phyloP scores from a whole-genome alignment of 352 stramenopile genomes.

The Pythium pyrilobum region DNA sequence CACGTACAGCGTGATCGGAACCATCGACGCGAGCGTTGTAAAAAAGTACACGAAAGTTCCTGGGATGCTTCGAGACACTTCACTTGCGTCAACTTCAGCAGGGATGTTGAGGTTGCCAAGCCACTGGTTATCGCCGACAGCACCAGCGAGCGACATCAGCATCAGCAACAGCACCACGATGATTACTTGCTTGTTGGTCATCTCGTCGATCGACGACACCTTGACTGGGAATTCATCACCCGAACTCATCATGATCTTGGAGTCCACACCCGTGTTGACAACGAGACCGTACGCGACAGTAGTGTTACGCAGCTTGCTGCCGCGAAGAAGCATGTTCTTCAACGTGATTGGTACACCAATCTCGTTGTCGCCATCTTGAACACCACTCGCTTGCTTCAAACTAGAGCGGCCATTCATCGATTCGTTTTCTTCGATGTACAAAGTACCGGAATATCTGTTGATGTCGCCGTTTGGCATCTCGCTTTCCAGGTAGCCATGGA shows the following conservation, averaged over 20 bases:
- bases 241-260: slow-evolving; percentile 91
- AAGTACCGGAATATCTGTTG: slow-evolving; percentile 67
- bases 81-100: slow-evolving; percentile 19
- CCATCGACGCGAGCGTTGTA: slow-evolving; percentile 76
- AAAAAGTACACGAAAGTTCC: slow-evolving; percentile 83
- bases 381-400: not conserved
- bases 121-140: slow-evolving; percentile 52
- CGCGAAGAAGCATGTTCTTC: slow-evolving; percentile 89
- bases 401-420: slow-evolving; percentile 8
- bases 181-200: slow-evolving; percentile 83
- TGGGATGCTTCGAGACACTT: slow-evolving; percentile 44
- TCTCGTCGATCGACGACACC: slow-evolving; percentile 79
- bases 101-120: slow-evolving; percentile 36
- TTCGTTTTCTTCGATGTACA: slow-evolving; percentile 54
- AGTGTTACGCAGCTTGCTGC: slow-evolving; percentile 89
- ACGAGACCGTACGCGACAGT: slow-evolving; percentile 87
- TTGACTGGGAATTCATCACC: slow-evolving; percentile 79
- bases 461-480: slow-evolving; percentile 81
- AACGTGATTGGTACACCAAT: slow-evolving; percentile 54
- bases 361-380: not conserved
- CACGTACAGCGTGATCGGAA: slow-evolving; percentile 87
- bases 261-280: slow-evolving; percentile 90
- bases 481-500: slow-evolving; percentile 73
- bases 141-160: slow-evolving; percentile 65
- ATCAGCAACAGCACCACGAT: slow-evolving; percentile 71